phyloP scores from a whole-genome alignment of 305 asterid species.

The Fraxinus dipetala region DNA sequence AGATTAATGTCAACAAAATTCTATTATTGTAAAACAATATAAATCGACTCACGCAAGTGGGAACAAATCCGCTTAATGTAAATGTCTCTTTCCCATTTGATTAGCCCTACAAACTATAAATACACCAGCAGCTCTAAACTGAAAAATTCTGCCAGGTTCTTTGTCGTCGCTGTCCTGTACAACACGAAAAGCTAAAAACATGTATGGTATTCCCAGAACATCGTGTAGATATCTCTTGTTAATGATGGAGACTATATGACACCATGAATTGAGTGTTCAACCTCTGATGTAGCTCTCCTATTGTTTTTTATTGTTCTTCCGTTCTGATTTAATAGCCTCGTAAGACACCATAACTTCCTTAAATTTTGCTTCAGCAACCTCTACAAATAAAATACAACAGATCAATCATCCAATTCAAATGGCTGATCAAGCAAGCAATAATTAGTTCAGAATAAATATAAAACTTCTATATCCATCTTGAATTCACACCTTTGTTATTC shows the following conservation, averaged over 20 bases:
- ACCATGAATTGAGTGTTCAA: background rate
- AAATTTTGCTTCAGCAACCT: slow-evolving; percentile 72
- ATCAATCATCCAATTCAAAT: background rate
- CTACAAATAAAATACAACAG: slow-evolving; percentile 34
- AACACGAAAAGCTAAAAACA: background rate
- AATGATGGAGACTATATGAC: background rate
- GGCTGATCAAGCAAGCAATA: background rate
- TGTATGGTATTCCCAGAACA: background rate
- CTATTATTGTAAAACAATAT: background rate
- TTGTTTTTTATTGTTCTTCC: slow-evolving; percentile 36
- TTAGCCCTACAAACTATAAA: background rate
- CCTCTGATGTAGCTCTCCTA: background rate
- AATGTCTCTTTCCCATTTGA: background rate
- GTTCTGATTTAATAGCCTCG: slow-evolving; percentile 76
- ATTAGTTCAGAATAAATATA: background rate
- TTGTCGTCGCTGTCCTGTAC: background rate
- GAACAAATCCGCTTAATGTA: background rate
- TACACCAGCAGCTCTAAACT: background rate
- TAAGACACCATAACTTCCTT: slow-evolving; percentile 89
- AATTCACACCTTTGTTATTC: slow-evolving; percentile 61
- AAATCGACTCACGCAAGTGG: background rate
- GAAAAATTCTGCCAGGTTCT: background rate
- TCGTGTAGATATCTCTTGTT: background rate
- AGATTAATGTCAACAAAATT: background rate
- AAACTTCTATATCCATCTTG: background rate